Evolutionary conservation across 139 green algal species (phyloP).

Genomic region (Auxenochlorella pyrenoidosa): DNA sequence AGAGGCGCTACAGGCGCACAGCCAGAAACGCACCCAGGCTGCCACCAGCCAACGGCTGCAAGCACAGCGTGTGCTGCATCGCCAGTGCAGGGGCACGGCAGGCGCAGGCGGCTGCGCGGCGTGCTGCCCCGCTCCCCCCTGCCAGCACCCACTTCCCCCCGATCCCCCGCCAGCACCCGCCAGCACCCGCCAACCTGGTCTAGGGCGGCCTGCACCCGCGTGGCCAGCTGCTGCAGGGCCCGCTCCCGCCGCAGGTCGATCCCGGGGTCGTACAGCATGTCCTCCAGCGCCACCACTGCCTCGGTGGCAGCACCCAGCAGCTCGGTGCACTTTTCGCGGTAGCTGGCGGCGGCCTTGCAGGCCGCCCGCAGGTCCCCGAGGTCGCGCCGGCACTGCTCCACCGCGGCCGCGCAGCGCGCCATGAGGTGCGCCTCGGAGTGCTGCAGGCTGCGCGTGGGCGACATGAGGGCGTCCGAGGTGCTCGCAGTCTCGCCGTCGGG

Average conservation of each 20-base stretch:
- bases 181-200: too few relatives aligned
- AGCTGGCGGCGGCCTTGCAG: constrained; percentile 36
- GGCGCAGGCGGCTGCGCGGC: too few relatives aligned
- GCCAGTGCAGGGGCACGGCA: too few relatives aligned
- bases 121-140: too few relatives aligned
- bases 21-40: not conserved
- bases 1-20: not conserved
- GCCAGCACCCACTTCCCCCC: too few relatives aligned
- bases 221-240: constrained; percentile 17
- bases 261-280: constrained; percentile 35
- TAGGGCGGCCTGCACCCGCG: not conserved
- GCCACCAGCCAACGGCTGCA: too few relatives aligned
- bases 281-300: constrained; percentile 51
- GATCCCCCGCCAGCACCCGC: too few relatives aligned
- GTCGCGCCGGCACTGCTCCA: constrained; percentile 28
- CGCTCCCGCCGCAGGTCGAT: constrained; percentile 18
- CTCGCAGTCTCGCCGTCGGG: not conserved
- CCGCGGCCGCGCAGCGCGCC: not conserved
- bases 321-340: constrained; percentile 53
- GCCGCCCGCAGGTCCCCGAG: constrained; percentile 38
- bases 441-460: not conserved
- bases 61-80: too few relatives aligned
- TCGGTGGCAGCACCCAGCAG: constrained; percentile 48
- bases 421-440: constrained; percentile 19
- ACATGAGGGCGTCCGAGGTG: not conserved